Evolutionary conservation across 805 yeast species (phyloP).

Genomic region (Teunomyces panamensis): DNA sequence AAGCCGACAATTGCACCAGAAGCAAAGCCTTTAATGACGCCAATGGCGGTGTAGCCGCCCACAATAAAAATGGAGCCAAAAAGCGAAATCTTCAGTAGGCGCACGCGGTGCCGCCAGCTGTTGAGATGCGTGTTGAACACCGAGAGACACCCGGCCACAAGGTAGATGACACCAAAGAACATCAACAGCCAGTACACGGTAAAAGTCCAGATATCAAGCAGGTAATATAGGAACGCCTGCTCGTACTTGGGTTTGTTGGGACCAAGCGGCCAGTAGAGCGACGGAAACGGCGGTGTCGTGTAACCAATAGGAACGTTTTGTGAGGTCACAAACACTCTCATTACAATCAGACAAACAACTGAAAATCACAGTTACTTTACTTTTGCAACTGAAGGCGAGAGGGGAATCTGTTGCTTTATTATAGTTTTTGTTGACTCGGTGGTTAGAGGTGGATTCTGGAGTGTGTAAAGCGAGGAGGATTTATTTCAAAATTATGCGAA

Average conservation of each 20-base stretch:
- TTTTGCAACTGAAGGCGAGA: too few species aligned
- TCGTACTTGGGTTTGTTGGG: constrained; percentile 34
- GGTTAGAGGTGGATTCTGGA: too few species aligned
- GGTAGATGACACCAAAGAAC: constrained; percentile 59
- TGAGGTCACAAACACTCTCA: constrained; percentile 33
- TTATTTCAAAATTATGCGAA: background rate
- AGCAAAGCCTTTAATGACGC: constrained; percentile 61
- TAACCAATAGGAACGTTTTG: constrained; percentile 78
- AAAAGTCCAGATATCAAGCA: constrained; percentile 76
- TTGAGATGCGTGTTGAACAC: constrained; percentile 22
- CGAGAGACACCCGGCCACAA: constrained; percentile 63
- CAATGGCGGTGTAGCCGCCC: constrained; percentile 48
- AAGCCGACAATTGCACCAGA: constrained; percentile 79
- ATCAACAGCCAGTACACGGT: constrained; percentile 81
- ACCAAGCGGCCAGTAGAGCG: constrained; percentile 69
- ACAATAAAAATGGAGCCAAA: constrained; percentile 41
- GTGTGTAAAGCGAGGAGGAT: too few species aligned
- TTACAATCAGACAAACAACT: too few species aligned
- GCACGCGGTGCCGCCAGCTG: constrained; percentile 14
- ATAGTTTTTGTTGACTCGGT: too few species aligned
- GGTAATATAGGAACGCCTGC: constrained; percentile 61
- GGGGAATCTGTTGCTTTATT: too few species aligned
- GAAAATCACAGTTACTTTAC: too few species aligned
- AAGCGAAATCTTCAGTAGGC: constrained; percentile 8
- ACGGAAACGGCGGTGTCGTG: constrained; percentile 74